Percentiles rank a stretch among this genome's conserved stretches.
Conservation (phyloP, 2,329 filamentous ascomycete genomes). For the Verticillium tricorpus region DNA sequence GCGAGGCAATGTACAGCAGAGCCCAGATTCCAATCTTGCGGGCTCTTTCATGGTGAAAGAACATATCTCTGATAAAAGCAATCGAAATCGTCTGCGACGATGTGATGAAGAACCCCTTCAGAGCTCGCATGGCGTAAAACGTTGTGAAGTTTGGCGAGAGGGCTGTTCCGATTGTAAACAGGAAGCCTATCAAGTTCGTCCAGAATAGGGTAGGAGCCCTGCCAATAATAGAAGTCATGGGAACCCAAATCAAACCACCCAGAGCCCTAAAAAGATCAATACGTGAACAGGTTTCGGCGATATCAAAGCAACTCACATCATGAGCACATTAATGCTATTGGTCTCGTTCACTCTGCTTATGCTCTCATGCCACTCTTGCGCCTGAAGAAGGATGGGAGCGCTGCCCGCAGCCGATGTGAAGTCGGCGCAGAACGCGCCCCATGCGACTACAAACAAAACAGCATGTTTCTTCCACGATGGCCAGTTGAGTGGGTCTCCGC, state of each 20-base stretch:
- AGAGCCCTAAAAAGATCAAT: constrained; percentile 3
- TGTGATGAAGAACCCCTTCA: constrained; percentile 41
- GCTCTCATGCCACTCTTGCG: constrained; percentile 23
- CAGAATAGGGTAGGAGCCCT: constrained; percentile 19
- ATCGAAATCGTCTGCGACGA: constrained; percentile 40
- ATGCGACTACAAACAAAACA: constrained; percentile 13
- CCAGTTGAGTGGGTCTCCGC: constrained; percentile 16
- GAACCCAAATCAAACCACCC: constrained; percentile 18
- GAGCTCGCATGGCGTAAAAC: constrained; percentile 17
- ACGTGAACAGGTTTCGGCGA: not conserved
- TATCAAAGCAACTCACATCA: constrained; percentile 4
- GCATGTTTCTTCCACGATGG: constrained; percentile 15
- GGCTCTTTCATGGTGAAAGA: constrained; percentile 54
- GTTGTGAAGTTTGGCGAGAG: constrained; percentile 16
- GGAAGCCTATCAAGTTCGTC: constrained; percentile 18
- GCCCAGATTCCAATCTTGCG: constrained; percentile 46
- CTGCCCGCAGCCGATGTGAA: constrained; percentile 15
- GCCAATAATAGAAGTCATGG: constrained; percentile 15
- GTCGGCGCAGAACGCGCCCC: constrained; percentile 14
- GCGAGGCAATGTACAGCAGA: constrained; percentile 33
- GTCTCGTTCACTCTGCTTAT: constrained; percentile 27
- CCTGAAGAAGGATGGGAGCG: constrained; percentile 14
- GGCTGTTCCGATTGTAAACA: constrained; percentile 18
- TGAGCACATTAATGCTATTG: constrained; percentile 10
- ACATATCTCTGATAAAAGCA: constrained; percentile 53